Base-by-base conservation (phyloP, 169 alveolate species). In the Cryptosporidium baileyi region DNA sequence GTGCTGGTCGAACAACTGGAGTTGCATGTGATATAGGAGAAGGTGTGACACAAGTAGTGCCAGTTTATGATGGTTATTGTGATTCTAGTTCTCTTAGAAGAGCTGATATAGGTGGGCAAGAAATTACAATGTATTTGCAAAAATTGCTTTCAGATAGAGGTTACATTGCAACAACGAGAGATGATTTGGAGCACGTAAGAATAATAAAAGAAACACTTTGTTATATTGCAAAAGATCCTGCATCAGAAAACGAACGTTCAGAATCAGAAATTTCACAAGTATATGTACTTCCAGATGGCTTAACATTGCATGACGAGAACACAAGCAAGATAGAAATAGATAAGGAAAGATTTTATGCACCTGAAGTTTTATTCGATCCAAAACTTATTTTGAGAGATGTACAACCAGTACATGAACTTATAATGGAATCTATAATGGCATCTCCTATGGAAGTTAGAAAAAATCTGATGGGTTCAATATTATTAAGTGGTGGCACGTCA, bases 1-100 rank as follows among this genome's bases (percentile, higher is more conserved):
- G 95, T 40, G 88, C 94, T 9, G 97, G 97, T 26, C 91, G 91
- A 85, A 92, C 92, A 24, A 91, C 97, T 34, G 97, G 97, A 36
- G 89, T 92, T 44, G 95, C 93, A 30, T 90, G 93, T 32, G 97
- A 94, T 44, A 90, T 92, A 54, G 97, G 97, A 13, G 95, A 93
- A 63, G 95, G 95, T 11, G 93, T 94, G 26, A 89, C 95, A 13
- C 96, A 94, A 74, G 92, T 91, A 34, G 91, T 94, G n/a, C 97
- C 97, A 5, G 93, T 93, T 26, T 91, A 91, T 67, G 97, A 94
- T 81, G 97, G 97, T 7, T 93, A 93, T 79, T 89, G 93, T 9
- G 94, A 93, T 67, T 91, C 93, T 22, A 91, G 90, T 40, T 89
- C 95, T 1, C 80, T 93, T 26, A 79, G 90, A 28, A 91, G 96